A percentile compares a stretch with the other conserved stretches of the same genome.
Evolutionary conservation across 345 rosid species (phyloP).

Genomic region (Syzygium oleosum): DNA sequence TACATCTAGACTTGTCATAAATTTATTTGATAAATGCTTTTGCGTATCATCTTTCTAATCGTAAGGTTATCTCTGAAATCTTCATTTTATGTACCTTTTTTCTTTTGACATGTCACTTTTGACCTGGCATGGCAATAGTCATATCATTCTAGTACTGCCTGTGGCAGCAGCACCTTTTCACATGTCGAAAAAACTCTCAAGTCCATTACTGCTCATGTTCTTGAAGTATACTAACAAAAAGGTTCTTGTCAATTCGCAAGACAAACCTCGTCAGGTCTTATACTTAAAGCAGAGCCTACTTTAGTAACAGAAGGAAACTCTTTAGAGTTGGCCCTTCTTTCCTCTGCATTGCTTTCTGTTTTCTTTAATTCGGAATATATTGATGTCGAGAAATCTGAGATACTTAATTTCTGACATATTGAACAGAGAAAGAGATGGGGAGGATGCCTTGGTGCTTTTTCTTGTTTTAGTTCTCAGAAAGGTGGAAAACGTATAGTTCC

Average conservation of each 20-base stretch:
- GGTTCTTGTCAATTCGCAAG: background rate
- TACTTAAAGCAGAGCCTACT: background rate
- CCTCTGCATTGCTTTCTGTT: background rate
- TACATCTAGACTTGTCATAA: background rate
- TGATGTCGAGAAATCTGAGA: background rate
- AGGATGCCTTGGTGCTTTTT: constrained; percentile 68
- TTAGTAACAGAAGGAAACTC: background rate
- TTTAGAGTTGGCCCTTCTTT: background rate
- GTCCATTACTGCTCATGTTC: background rate
- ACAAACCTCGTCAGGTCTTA: background rate
- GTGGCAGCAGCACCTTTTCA: background rate
- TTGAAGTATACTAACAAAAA: background rate
- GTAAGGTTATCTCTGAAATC: background rate
- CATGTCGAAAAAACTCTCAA: background rate
- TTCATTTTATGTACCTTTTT: background rate
- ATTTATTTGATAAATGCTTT: background rate
- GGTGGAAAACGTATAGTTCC: constrained; percentile 89
- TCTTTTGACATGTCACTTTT: background rate
- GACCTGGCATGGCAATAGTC: background rate
- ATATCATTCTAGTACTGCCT: background rate
- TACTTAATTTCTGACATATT: background rate
- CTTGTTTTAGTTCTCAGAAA: constrained; percentile 72
- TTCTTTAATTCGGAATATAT: background rate
- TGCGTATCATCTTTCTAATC: background rate
- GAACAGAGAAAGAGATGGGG: constrained; percentile 77